Base-by-base conservation (phyloP, 495 filamentous ascomycete genomes). In the Copromyces sp. region DNA sequence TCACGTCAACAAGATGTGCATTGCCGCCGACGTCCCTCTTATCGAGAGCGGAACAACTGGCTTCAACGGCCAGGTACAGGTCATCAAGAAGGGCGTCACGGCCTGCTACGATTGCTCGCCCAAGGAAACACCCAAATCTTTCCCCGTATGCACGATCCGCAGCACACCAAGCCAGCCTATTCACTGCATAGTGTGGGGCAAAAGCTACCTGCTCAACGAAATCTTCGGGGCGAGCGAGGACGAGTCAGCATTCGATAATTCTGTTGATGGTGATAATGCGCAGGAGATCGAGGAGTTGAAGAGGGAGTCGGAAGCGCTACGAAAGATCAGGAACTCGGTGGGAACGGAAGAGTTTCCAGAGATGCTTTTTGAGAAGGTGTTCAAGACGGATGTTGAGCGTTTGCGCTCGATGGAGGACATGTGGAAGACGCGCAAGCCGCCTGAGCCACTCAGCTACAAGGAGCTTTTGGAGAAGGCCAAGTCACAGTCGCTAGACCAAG, bases 171-270 rank as follows among this genome's bases (percentile, higher is more conserved):
- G 90, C 71, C 94, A 98, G 76, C 94, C 94, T 1, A 98, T 99
- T 37, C 95, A 99, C 80, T 98, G 95, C 83, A 99, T 99, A 68
- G 94, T 98, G n/a, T 99, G 95, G 95, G 94, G 88, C 0, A 99
- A 98, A 85, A 97, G 93, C 77, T 98, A 97, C 78, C 88, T 99
- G 14, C 89, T 98, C 73, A 93, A 92, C 72, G 95, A 98, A 77
- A 90, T 99, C 9, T 98, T 97, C 75, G 95, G 95, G 2, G 89
- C 87, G 3, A 97, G 94, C 74, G 95, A 98, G 81, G 92, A 96
- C 73, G 90, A 94, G 70, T 86, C 89, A 17, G 83, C 88, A 1
- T 86, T 98, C 44, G 94, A 97, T 77, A 86, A 88, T 71, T 88
- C 90, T 12, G 89, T 92, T 74, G 89, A 97, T 80, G 84, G 87